Evolutionary conservation across 805 yeast genomes (phyloP), one percentile per base, ranked within the genome.

Genomic region (Yarrowia divulgata): DNA sequence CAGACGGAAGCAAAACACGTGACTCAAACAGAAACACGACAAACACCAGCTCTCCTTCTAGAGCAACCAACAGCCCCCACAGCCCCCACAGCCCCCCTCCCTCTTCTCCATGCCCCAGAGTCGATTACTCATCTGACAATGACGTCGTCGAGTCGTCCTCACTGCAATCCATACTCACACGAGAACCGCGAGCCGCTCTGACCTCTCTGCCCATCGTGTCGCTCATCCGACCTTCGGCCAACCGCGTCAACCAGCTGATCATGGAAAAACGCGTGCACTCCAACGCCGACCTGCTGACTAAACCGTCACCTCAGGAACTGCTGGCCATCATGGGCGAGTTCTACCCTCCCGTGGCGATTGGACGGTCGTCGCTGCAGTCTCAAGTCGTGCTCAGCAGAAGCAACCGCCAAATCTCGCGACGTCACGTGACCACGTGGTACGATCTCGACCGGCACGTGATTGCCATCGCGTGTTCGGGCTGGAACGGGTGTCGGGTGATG

Each of bases 401-500:
- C 77, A 83, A 76, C 76, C 87, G 85, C 75, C 82, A 83, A 48
- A 85, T 91, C 29, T 89, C 95, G 14, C 85, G 97, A 66, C 82
- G 83, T 12, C 97, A 91, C 77, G 82, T 88, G 66, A 77, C 80
- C 16, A 74, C 90, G 1, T 79, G 83, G 34, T 87, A 84, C 75
- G 75, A 80, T 37, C 73, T 80, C 1, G 75, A 71, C 3, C 68
- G 71, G 12, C 79, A 84, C 42, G 43, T 68, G 19, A 73, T 81
- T 57, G 77, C 91, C 55, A 76, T 94, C 64, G 84, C 84, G 55
- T 94, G 98, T 77, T 77, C 87, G 68, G 98, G 98, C 3, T 85
- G 87, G 79, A 94, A 94, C 77, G 97, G 98, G 12, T 79, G 90
- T 64, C 83, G 85, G 10, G 84, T 93, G 19, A 81, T 85, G 68